Evolutionary conservation across 31 red algal species (phyloP).

Genomic region (Endocladia muricata): DNA sequence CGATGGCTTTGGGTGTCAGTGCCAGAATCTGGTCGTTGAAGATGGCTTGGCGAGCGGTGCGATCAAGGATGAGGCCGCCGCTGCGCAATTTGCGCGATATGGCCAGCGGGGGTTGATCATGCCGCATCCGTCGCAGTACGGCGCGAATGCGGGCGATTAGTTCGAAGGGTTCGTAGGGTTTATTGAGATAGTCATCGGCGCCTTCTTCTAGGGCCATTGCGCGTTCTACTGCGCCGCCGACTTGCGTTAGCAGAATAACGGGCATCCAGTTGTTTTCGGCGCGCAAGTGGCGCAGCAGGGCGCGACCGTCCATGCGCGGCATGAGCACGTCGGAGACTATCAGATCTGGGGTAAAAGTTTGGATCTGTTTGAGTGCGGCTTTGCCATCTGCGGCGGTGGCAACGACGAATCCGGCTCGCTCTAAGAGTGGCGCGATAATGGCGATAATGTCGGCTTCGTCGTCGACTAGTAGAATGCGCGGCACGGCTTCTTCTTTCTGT

Average conservation of each 20-base stretch:
- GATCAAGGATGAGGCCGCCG: background rate
- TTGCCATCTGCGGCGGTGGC: too few relatives aligned
- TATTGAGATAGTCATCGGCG: background rate
- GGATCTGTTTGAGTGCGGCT: too few relatives aligned
- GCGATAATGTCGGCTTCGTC: too few relatives aligned
- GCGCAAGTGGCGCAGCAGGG: background rate
- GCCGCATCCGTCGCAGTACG: background rate
- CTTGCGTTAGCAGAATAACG: background rate
- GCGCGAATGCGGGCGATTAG: conserved; percentile 1
- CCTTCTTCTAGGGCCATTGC: background rate
- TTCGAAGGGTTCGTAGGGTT: background rate
- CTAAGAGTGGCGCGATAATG: too few relatives aligned
- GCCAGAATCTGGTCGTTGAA: too few relatives aligned
- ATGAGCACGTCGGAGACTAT: background rate
- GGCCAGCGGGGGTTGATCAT: background rate
- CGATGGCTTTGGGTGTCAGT: too few relatives aligned
- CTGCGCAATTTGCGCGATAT: background rate
- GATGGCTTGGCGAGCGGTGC: too few relatives aligned
- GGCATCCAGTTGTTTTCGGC: background rate
- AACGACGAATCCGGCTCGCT: too few relatives aligned
- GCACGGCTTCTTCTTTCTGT: too few relatives aligned
- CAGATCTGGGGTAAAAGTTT: too few relatives aligned
- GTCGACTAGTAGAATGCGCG: too few relatives aligned
- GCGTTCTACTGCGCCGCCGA: background rate
- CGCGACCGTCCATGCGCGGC: background rate